These are phyloP conservation scores for Amesomyces nigricolor DNA, from an alignment of 2,329 filamentous ascomycete species.

Conservation along the genomic window DNA sequence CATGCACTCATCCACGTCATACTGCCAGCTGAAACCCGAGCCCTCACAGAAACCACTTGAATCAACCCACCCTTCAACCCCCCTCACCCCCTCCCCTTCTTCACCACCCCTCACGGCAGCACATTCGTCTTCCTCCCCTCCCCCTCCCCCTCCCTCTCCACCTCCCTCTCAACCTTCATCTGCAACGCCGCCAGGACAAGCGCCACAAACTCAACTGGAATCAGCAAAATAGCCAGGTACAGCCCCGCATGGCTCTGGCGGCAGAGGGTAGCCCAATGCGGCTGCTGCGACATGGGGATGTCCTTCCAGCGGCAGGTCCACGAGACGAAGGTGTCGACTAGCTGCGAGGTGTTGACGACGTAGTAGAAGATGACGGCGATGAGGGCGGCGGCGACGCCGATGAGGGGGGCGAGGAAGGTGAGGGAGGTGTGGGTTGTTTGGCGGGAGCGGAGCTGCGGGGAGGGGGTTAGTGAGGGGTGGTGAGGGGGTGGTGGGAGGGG, in stretches of 20 bases:
- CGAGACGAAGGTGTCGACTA: slow-evolving; percentile 51
- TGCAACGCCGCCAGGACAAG: slow-evolving; percentile 44
- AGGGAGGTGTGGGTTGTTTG: slow-evolving; percentile 33
- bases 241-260: slow-evolving; percentile 49
- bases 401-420: slow-evolving; percentile 37
- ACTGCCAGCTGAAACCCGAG: not conserved
- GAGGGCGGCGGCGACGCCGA: slow-evolving; percentile 43
- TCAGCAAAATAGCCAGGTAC: slow-evolving; percentile 49
- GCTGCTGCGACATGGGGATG: slow-evolving; percentile 46
- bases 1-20: not conserved
- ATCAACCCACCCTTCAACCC: not conserved
- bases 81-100: not conserved
- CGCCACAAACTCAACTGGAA: slow-evolving; percentile 50
- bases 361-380: slow-evolving; percentile 55
- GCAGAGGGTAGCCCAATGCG: slow-evolving; percentile 53
- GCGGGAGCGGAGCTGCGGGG: slow-evolving; percentile 36
- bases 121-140: slow-evolving; percentile 31
- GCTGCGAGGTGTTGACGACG: slow-evolving; percentile 47
- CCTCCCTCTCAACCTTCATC: slow-evolving; percentile 40
- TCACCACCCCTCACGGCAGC: slow-evolving; percentile 4
- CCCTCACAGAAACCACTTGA: not conserved
- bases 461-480: not conserved
- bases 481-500: not conserved
- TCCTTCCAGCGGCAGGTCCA: slow-evolving; percentile 58
- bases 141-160: slow-evolving; percentile 29